Conservation (phyloP, 2,329 filamentous ascomycete species). For the Dactylellina drechsleri region DNA sequence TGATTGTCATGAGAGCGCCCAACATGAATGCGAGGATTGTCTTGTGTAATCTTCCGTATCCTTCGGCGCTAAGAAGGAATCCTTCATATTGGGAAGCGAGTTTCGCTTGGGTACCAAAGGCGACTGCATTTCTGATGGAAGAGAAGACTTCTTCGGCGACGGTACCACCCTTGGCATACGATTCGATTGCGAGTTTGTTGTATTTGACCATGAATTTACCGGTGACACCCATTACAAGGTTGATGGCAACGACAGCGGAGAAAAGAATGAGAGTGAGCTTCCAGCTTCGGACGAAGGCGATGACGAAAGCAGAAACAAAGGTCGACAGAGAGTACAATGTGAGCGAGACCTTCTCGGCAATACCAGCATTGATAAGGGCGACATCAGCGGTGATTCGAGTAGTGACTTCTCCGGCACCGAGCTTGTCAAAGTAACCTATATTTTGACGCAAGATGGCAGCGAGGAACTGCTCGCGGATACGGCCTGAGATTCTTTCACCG, state of each 20-base stretch:
- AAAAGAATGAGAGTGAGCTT: conserved; percentile 88
- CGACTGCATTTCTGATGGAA: conserved; percentile 89
- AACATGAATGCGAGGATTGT: conserved; percentile 79
- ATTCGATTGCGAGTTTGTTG: conserved; percentile 78
- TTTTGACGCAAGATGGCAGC: conserved; percentile 86
- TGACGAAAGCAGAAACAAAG: conserved; percentile 87
- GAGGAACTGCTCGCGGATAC: conserved; percentile 85
- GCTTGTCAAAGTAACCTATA: conserved; percentile 91
- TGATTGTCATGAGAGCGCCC: conserved; percentile 80
- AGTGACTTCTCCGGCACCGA: conserved; percentile 91
- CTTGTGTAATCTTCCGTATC: conserved; percentile 80
- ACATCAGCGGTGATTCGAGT: conserved; percentile 94
- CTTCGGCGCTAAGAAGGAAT: conserved; percentile 78
- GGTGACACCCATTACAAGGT: conserved; percentile 78
- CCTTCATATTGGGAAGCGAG: conserved; percentile 85
- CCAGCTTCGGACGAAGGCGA: conserved; percentile 91
- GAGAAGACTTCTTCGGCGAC: conserved; percentile 94
- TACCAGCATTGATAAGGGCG: conserved; percentile 90
- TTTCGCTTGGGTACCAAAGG: conserved; percentile 92
- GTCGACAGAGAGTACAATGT: conserved; percentile 80
- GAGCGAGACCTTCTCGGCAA: conserved; percentile 87
- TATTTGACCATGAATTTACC: conserved; percentile 81
- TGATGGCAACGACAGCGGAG: conserved; percentile 81
- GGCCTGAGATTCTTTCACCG: conserved; percentile 79
- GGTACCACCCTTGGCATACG: conserved; percentile 85